Evolutionary conservation across 1,139 yeast genomes (phyloP).

Genomic region (Pichia cactophila): DNA sequence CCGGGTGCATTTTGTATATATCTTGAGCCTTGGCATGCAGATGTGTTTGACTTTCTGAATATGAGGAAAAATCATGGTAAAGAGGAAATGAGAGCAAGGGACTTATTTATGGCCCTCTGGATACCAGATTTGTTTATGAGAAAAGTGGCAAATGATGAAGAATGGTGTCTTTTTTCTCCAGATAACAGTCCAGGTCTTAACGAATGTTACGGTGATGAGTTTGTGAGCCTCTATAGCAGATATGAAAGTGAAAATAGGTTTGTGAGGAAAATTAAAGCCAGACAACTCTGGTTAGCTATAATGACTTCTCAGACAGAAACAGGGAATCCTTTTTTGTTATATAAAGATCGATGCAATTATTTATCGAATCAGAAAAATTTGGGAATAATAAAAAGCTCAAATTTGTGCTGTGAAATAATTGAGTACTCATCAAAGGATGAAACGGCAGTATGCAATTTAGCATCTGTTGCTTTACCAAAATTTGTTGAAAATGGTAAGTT

Average conservation of each 20-base stretch:
- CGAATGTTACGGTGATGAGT: constrained; percentile 45
- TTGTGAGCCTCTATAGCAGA: constrained; percentile 36
- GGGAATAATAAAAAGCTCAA: constrained; percentile 50
- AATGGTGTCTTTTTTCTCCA: constrained; percentile 53
- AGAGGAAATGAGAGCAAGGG: constrained; percentile 50
- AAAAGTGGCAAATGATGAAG: constrained; percentile 40
- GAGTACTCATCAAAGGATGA: constrained; percentile 49
- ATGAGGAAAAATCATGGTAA: constrained; percentile 50
- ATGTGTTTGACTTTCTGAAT: constrained; percentile 45
- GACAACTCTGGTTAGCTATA: constrained; percentile 46
- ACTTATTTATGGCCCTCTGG: constrained; percentile 53
- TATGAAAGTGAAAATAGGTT: constrained; percentile 41
- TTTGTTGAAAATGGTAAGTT: constrained; percentile 37
- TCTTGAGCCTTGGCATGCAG: constrained; percentile 57
- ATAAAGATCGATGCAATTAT: constrained; percentile 48
- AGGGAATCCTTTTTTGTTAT: constrained; percentile 52
- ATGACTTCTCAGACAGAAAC: constrained; percentile 53
- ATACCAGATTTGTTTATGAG: constrained; percentile 54
- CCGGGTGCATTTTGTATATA: constrained; percentile 60
- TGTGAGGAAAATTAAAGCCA: constrained; percentile 38
- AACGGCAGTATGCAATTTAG: constrained; percentile 52
- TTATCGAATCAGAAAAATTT: constrained; percentile 50
- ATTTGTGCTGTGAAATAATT: constrained; percentile 51
- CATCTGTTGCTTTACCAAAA: constrained; percentile 45
- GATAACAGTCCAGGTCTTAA: constrained; percentile 45